A percentile compares a stretch with the other conserved stretches of the same genome.
These are phyloP conservation scores for Cutaneotrichosporon sp. DNA, from an alignment of 1,284 basidiomycete species.

Conservation along the genomic window DNA sequence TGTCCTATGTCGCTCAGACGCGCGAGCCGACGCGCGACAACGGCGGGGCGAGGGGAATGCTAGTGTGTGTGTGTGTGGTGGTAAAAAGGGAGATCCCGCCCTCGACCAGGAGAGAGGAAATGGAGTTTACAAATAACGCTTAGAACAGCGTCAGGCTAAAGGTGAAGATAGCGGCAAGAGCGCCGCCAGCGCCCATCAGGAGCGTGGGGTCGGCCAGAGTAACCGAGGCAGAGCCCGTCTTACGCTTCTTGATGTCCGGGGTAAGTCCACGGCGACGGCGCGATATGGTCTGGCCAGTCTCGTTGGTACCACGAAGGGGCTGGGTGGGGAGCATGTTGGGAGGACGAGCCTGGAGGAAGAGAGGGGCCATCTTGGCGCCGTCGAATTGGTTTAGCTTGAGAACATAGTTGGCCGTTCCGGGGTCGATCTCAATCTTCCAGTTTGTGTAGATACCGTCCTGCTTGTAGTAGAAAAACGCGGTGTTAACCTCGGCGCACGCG, in stretches of 20 bases:
- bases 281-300: constrained; percentile 8
- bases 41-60: too few species aligned
- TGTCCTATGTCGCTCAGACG: neutral
- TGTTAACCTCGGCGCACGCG: constrained; percentile 75
- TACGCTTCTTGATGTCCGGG: constrained; percentile 1
- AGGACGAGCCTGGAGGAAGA: constrained; percentile 44
- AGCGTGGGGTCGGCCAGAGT: neutral
- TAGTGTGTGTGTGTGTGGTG: too few species aligned
- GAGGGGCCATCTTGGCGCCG: constrained; percentile 44
- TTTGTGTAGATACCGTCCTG: constrained; percentile 48
- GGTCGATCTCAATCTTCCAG: constrained; percentile 46
- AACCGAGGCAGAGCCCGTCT: neutral
- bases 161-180: neutral
- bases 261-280: neutral
- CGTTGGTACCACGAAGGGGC: constrained; percentile 45
- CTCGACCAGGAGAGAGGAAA: too few species aligned
- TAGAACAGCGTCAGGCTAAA: constrained; percentile 6
- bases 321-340: constrained; percentile 50
- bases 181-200: neutral
- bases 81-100: too few species aligned
- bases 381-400: constrained; percentile 45
- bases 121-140: neutral
- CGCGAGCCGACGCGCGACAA: too few species aligned
- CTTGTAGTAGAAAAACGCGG: constrained; percentile 75
- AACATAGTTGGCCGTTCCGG: constrained; percentile 31